Base-by-base conservation (phyloP, 2,329 filamentous ascomycete genomes). In the Alternaria novae-zelandiae region DNA sequence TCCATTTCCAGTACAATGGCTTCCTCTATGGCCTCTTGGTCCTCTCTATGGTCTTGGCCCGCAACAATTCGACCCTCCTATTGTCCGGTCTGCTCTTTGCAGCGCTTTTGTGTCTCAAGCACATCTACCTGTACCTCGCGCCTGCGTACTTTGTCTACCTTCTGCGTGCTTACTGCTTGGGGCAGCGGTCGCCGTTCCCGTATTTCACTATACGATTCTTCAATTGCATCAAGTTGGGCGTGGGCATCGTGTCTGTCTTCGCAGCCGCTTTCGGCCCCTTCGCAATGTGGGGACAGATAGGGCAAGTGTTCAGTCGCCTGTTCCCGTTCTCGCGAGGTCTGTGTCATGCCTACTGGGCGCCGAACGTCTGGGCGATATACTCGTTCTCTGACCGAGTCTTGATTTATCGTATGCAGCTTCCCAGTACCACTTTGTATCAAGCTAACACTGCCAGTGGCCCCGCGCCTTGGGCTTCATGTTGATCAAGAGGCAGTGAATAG, bases 1-100 rank as follows among this genome's bases (percentile, higher is more conserved):
- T 97, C 68, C 94, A 97, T 80, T 99, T 99, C 80, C 96, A 99
- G 84, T 99, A 99, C 84, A 99, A 99, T 83, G 95, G 96, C 44
- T 94, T 94, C 82, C 89, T 99, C 82, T 99, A 98, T 78, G 96
- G 96, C 41, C 84, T 98, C 46, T 84, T 99, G 54, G 87, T 98
- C 41, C 85, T 95, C 57, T 98, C 96, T 3, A 86, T 99, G 51
- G 91, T 96, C 2, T 83, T 96, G 63, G 93, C 94, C 7, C 89
- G 93, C 54, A 88, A 90, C 71, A 88, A 87, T 74, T 90, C 90
- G 3, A 91, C 91, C 0, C 84, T 96, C 32, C 86, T 98, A 12
- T 83, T 85, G 49, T 96, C 94, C 71, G 96, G 94, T 0, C 83
- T 97, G 2, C 81, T 94, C 7, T 99, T 98, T 79, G 94, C 95